Conservation (phyloP, 371 early-diverging fungal genomes). For the Sporodiniella umbellata region DNA sequence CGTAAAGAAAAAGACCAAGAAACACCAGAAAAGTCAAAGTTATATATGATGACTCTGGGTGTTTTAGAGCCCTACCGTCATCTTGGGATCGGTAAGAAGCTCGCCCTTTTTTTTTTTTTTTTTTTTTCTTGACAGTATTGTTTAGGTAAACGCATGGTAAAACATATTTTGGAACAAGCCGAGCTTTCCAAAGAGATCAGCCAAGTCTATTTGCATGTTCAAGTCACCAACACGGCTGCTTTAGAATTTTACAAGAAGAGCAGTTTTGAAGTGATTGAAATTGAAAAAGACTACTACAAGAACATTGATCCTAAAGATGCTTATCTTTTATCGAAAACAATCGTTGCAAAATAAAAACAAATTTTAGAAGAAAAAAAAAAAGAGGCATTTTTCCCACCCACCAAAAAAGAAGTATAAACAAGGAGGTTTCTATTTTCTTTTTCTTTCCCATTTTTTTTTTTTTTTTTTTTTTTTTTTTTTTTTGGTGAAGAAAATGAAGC, state of each 20-base stretch:
- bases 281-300: slow-evolving; percentile 85
- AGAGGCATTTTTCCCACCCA: too few relatives aligned
- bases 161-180: slow-evolving; percentile 60
- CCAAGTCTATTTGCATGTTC: slow-evolving; percentile 87
- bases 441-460: neutral
- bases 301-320: slow-evolving; percentile 85
- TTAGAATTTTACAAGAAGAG: slow-evolving; percentile 84
- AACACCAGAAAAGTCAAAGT: slow-evolving; percentile 20
- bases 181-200: slow-evolving; percentile 37
- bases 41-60: slow-evolving; percentile 96
- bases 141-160: slow-evolving; percentile 59
- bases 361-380: too few relatives aligned
- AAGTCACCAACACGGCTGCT: slow-evolving; percentile 82
- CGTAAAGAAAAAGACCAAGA: slow-evolving; percentile 56
- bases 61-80: slow-evolving; percentile 85
- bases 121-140: neutral
- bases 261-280: slow-evolving; percentile 68
- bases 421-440: too few relatives aligned
- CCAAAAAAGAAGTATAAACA: neutral
- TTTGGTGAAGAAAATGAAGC: neutral
- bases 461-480: neutral
- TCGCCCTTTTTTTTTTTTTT: too few relatives aligned
- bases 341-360: slow-evolving; percentile 1
- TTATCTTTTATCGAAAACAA: slow-evolving; percentile 56
- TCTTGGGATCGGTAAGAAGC: slow-evolving; percentile 81